Base-by-base conservation (phyloP, 202 grass and related monocot genomes). In the Carex arenaria region DNA sequence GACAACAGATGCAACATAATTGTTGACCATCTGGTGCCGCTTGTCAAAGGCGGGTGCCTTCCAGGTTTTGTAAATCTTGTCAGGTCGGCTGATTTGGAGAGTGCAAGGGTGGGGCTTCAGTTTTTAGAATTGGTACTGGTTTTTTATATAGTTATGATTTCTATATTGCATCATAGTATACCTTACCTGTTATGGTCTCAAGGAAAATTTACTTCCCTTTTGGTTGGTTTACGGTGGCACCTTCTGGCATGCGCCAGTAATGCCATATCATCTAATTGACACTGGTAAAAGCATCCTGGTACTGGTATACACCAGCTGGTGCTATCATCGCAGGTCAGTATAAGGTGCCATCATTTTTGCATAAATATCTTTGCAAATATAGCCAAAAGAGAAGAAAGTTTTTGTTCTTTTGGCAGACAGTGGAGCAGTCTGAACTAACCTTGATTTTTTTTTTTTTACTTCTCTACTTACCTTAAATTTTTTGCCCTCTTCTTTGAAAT, bases 91-190 rank as follows among this genome's bases (percentile, higher is more conserved):
- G 89, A 98, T 70, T 85, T 98, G 84, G 92, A 95, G 81, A 87
- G 88, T n/a, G 95, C 95, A 26, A 93, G 88, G 43, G 71, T 98
- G 10, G 94, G 94, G n/a, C 94, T 97, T 90, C 92, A 93, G 63
- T 97, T 97, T 67, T 85, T 97, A 59, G 92, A 97, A 87, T 81
- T 97, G 90, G 94, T 97, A 54, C 85, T 84, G 1, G 82, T 56
- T 23, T 54, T 52, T 32, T 68, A n/a, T 68, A 68, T 40, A 68
- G 34, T 68, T 68, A 18, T 0, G 32, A 10, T 40, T 67, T 38
- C 9, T 68, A 68, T 40, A 42, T 68, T 40, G 32, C 17, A 38
- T 68, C 34, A 19, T 31, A 32, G 7, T 76, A 57, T 76, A 76
- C 7, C 51, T 56, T 76, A 56, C 28, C 0, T 56, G 15, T 20